These are phyloP conservation scores for Penicillium polonicum DNA, from an alignment of 2,329 filamentous ascomycete genomes.

Conservation along the genomic window DNA sequence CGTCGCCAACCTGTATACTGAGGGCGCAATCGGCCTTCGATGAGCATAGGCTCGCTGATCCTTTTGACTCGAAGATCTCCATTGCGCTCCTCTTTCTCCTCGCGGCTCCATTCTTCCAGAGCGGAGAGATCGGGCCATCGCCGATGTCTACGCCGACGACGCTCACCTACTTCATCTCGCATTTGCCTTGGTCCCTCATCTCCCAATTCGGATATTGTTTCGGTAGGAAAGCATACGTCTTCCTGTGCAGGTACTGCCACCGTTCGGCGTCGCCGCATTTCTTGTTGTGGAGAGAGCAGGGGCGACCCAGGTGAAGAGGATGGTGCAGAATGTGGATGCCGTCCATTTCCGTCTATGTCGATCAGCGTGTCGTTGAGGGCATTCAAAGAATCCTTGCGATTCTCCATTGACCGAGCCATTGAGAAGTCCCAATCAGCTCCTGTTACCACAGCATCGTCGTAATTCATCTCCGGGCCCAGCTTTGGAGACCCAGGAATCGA, in stretches of 20 bases:
- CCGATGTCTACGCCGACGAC: slow-evolving; percentile 60
- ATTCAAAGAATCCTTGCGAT: slow-evolving; percentile 31
- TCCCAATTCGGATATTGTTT: slow-evolving; percentile 76
- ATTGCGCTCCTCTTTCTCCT: slow-evolving; percentile 84
- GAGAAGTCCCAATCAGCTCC: slow-evolving; percentile 45
- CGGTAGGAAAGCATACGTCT: slow-evolving; percentile 89
- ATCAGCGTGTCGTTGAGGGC: slow-evolving; percentile 44
- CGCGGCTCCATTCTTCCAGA: slow-evolving; percentile 83
- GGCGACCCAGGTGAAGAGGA: slow-evolving; percentile 42
- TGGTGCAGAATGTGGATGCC: slow-evolving; percentile 26
- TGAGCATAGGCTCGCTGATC: slow-evolving; percentile 88
- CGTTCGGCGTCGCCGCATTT: slow-evolving; percentile 53
- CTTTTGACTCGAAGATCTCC: slow-evolving; percentile 83
- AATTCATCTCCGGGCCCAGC: slow-evolving; percentile 51
- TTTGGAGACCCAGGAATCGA: slow-evolving; percentile 61
- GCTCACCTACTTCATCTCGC: slow-evolving; percentile 42
- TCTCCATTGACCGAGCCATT: slow-evolving; percentile 37
- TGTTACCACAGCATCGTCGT: slow-evolving; percentile 54
- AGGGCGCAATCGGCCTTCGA: slow-evolving; percentile 83
- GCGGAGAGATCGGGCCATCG: slow-evolving; percentile 85
- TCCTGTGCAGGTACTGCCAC: slow-evolving; percentile 68
- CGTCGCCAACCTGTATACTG: slow-evolving; percentile 79
- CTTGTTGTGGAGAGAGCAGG: slow-evolving; percentile 35
- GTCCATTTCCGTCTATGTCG: slow-evolving; percentile 42
- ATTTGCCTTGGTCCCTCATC: slow-evolving; percentile 63